These are phyloP conservation scores for Aspergillus panamensis DNA, from an alignment of 495 filamentous ascomycete genomes.

Conservation along the genomic window DNA sequence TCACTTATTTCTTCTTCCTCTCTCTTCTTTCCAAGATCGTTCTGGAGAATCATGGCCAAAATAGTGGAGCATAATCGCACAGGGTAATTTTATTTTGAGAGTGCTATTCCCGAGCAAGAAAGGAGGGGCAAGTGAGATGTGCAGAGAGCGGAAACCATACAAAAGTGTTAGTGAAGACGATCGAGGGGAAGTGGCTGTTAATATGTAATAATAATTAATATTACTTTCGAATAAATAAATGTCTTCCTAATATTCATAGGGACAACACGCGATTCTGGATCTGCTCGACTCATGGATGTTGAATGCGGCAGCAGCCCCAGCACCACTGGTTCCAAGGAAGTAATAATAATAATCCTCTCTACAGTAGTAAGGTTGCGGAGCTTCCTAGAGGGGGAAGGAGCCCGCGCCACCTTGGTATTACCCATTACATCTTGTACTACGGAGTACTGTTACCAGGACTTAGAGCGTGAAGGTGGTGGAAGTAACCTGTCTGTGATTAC, in stretches of 20 bases:
- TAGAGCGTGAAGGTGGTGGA: conserved; percentile 3
- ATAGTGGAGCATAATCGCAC: conserved; percentile 14
- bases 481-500: not conserved
- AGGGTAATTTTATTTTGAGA: conserved; percentile 5
- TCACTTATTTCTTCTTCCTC: not conserved
- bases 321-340: conserved; percentile 29
- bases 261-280: not conserved
- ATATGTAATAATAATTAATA: too few species aligned
- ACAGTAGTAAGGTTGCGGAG: conserved; percentile 19
- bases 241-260: not conserved
- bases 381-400: conserved; percentile 12
- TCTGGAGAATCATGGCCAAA: not conserved
- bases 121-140: too few species aligned
- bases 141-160: too few species aligned
- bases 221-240: too few species aligned
- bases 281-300: not conserved
- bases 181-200: too few species aligned
- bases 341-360: conserved; percentile 7
- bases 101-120: not conserved
- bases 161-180: too few species aligned
- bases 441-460: not conserved
- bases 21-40: not conserved
- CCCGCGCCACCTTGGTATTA: conserved; percentile 20
- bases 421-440: conserved; percentile 2
- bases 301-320: conserved; percentile 25